Conservation (phyloP, 306 rosid species). For the Potentilla sterilis region DNA sequence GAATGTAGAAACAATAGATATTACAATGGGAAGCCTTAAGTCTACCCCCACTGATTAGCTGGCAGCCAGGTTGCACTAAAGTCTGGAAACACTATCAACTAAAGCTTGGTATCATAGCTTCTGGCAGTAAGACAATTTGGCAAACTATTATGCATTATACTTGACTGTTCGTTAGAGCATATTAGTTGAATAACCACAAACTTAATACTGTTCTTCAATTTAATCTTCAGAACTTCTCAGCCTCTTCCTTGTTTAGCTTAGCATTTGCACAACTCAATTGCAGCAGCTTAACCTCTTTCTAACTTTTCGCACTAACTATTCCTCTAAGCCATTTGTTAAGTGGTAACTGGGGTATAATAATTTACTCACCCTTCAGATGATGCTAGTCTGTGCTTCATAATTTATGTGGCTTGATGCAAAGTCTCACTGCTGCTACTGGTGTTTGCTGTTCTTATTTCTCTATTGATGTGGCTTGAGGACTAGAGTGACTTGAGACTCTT, state of each 20-base stretch:
- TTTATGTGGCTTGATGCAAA: neutral
- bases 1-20: neutral
- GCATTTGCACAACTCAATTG: neutral
- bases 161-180: neutral
- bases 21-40: neutral
- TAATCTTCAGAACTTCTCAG: neutral
- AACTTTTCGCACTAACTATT: neutral
- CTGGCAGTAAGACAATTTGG: neutral
- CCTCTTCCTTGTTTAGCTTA: neutral
- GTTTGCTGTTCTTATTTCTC: neutral
- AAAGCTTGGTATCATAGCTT: neutral
- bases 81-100: neutral
- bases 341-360: neutral
- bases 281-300: neutral
- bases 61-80: too few species aligned
- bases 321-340: neutral
- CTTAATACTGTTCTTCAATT: neutral
- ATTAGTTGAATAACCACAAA: neutral
- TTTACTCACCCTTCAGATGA: neutral
- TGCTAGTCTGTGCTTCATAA: neutral
- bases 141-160: neutral
- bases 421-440: neutral
- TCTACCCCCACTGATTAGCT: neutral
- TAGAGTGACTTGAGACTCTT: neutral
- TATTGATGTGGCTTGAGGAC: neutral